Percentiles rank a stretch among this genome's conserved stretches.
Evolutionary conservation across 208 protist species (phyloP).

Genomic region (Leishmania martiniquensis): DNA sequence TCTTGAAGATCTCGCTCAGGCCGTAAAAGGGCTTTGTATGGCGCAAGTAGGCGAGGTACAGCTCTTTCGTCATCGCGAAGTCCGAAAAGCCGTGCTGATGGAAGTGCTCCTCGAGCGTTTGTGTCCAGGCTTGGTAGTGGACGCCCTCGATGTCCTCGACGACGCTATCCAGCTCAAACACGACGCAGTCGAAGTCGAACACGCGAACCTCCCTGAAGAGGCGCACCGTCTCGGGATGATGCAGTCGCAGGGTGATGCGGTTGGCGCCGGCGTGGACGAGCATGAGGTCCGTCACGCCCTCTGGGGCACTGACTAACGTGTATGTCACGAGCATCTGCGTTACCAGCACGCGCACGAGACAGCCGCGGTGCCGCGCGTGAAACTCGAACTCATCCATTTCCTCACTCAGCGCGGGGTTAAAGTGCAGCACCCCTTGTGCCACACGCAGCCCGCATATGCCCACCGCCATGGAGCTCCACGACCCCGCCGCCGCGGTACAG

Average conservation of each 20-base stretch:
- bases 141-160: constrained; percentile 80
- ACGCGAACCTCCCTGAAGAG: constrained; percentile 73
- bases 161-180: constrained; percentile 90
- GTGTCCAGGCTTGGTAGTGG: constrained; percentile 88
- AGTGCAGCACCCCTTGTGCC: constrained; percentile 74
- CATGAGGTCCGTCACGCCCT: constrained; percentile 51
- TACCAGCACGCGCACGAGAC: constrained; percentile 72
- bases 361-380: constrained; percentile 70
- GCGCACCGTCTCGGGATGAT: constrained; percentile 65
- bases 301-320: constrained; percentile 50
- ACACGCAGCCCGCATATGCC: constrained; percentile 89
- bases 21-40: constrained; percentile 70
- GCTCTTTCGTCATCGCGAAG: constrained; percentile 69
- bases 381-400: constrained; percentile 84
- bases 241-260: constrained; percentile 60
- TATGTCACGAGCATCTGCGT: constrained; percentile 78
- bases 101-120: constrained; percentile 76
- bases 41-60: constrained; percentile 86
- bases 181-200: constrained; percentile 90
- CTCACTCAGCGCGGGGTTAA: constrained; percentile 80
- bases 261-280: constrained; percentile 77
- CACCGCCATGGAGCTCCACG: constrained; percentile 76
- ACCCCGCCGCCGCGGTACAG: constrained; percentile 70
- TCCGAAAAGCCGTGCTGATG: constrained; percentile 41
- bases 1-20: constrained; percentile 66